Evolutionary conservation across 495 filamentous ascomycete species (phyloP), one percentile per base, ranked within the genome.

Genomic region (Niebla homalea): DNA sequence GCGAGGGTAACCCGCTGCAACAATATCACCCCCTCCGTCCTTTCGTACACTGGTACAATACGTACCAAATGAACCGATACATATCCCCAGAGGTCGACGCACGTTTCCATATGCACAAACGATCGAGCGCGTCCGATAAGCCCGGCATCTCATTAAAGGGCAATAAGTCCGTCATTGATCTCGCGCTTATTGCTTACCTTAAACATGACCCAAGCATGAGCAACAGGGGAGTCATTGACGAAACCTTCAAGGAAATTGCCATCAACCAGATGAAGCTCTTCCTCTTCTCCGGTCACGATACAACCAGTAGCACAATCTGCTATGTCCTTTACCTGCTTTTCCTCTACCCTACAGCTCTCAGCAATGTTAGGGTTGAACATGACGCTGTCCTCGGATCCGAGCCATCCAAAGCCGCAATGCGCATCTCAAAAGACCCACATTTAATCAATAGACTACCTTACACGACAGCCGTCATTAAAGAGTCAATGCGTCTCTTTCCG

Each of bases 401-500:
- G 29, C 50, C 57, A 0, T 11, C 53, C 8, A 25, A 57, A 10
- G 61, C 62, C 0, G 52, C 54, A 2, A 14, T 40, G 12, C 32
- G 51, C 0, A 57, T 77, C 36, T 41, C 44, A 1, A 47, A 52
- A 0, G 52, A 68, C 8, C 69, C 73, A 0, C 40, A 56, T 1
- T 48, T 73, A 0, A 49, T 76, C 32, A 70, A 71, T 50, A 41
- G 65, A 15, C 52, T 71, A 11, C 61, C 67, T 2, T 75, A 68
- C 49, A 72, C 72, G 2, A 25, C 59, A 0, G 73, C 72, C 1
- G 63, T 76, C 0, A 67, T 78, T 50, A 74, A 71, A 51, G 75
- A 77, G 49, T 63, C 67, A 0, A 53, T 76, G 10, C 64, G 73
- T 4, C 46, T 76, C 0, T 71, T 59, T 51, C 64, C 72, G 0